phyloP scores from a whole-genome alignment of 2,329 filamentous ascomycete genomes.

The Botrytis deweyae region DNA sequence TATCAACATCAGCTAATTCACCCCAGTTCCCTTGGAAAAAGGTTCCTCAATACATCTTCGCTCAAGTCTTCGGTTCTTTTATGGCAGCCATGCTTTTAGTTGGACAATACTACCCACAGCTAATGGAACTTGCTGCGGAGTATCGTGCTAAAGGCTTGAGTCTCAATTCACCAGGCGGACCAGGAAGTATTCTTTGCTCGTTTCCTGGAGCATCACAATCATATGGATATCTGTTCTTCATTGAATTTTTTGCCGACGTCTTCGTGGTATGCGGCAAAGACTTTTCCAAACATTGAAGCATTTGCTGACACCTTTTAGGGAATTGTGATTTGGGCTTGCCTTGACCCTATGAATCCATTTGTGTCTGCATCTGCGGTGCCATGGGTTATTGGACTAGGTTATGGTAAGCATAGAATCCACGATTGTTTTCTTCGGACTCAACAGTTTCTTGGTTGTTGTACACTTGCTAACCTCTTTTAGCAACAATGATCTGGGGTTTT shows the following conservation, averaged over 20 bases:
- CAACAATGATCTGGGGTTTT: slow-evolving; percentile 51
- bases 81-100: slow-evolving; percentile 55
- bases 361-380: slow-evolving; percentile 48
- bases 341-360: slow-evolving; percentile 60
- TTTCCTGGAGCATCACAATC: slow-evolving; percentile 52
- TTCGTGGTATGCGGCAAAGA: slow-evolving; percentile 45
- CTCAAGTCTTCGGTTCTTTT: slow-evolving; percentile 57
- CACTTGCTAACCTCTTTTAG: slow-evolving; percentile 41
- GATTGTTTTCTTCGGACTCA: not conserved
- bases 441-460: not conserved
- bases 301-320: slow-evolving; percentile 30
- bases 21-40: slow-evolving; percentile 54
- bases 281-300: not conserved
- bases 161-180: slow-evolving; percentile 48
- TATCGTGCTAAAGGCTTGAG: slow-evolving; percentile 37
- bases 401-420: slow-evolving; percentile 12
- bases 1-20: not conserved
- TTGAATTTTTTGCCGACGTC: slow-evolving; percentile 58
- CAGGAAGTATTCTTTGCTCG: slow-evolving; percentile 55
- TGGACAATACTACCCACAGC: slow-evolving; percentile 55
- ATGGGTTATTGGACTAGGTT: slow-evolving; percentile 56
- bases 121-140: slow-evolving; percentile 44
- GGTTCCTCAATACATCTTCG: slow-evolving; percentile 56
- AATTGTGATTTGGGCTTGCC: slow-evolving; percentile 56
- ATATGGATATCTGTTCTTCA: slow-evolving; percentile 56